phyloP scores from a whole-genome alignment of 495 filamentous ascomycete species.

The Annulohypoxylon maeteangense region DNA sequence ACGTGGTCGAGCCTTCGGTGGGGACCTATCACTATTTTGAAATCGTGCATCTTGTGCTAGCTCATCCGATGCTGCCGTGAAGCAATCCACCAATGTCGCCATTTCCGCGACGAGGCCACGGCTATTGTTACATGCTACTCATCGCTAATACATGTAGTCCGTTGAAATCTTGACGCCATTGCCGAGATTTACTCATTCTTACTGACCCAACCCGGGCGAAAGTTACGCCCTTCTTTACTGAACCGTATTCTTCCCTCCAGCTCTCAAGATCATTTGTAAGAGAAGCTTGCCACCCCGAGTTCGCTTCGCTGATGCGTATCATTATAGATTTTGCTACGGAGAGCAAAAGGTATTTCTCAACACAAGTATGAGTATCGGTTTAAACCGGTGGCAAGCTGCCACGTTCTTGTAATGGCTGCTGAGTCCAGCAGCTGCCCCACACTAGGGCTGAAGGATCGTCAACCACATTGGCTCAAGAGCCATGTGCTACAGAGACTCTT shows the following conservation, averaged over 20 bases:
- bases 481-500: constrained; percentile 29
- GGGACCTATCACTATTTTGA: constrained; percentile 26
- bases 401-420: constrained; percentile 28
- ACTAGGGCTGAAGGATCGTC: constrained; percentile 40
- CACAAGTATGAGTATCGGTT: constrained; percentile 9
- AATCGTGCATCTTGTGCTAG: constrained; percentile 29
- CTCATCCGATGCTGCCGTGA: constrained; percentile 44
- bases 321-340: background rate
- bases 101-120: background rate
- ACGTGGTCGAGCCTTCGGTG: constrained; percentile 40
- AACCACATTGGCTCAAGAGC: constrained; percentile 34
- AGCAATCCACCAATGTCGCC: constrained; percentile 23
- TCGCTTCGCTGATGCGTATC: background rate
- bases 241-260: constrained; percentile 7
- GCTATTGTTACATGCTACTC: constrained; percentile 8
- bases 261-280: constrained; percentile 24
- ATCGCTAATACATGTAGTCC: background rate
- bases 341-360: background rate
- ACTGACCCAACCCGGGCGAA: constrained; percentile 26
- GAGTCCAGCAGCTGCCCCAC: constrained; percentile 35
- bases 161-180: constrained; percentile 22
- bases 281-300: background rate
- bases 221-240: constrained; percentile 14
- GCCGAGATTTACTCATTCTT: constrained; percentile 27
- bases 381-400: constrained; percentile 20